Evolutionary conservation across 768 basidiomycete genomes (phyloP).

Genomic region (Hygrocybe coccinea): DNA sequence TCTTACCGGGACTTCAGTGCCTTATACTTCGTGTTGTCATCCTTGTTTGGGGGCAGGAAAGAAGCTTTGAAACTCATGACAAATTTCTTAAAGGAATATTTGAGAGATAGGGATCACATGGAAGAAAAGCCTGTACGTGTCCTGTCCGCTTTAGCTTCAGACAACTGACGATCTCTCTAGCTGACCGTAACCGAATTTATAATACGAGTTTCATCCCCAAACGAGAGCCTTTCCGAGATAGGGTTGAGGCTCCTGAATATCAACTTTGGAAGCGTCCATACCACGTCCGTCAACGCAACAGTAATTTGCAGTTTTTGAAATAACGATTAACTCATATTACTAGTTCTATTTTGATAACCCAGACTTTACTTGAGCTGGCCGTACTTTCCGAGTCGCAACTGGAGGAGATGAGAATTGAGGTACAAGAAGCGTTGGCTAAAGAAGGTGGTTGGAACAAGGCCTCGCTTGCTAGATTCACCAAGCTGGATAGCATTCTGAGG

Average conservation of each 20-base stretch:
- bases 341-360: conserved; percentile 36
- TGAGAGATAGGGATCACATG: conserved; percentile 20
- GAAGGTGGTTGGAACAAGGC: conserved; percentile 37
- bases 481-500: conserved; percentile 34
- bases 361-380: conserved; percentile 33
- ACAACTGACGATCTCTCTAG: conserved; percentile 5
- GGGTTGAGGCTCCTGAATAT: conserved; percentile 36
- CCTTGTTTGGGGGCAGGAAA: conserved; percentile 33
- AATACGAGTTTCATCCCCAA: conserved; percentile 25
- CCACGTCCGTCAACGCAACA: conserved; percentile 26
- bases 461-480: conserved; percentile 30
- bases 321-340: neutral
- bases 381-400: conserved; percentile 25
- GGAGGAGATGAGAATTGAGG: conserved; percentile 30
- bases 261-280: conserved; percentile 40
- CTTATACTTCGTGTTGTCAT: conserved; percentile 31
- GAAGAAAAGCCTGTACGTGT: conserved; percentile 26
- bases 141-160: neutral
- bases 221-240: conserved; percentile 26
- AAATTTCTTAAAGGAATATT: conserved; percentile 27
- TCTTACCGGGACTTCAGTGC: conserved; percentile 15
- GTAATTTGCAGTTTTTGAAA: neutral
- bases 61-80: conserved; percentile 26
- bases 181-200: conserved; percentile 29
- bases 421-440: conserved; percentile 29